phyloP scores from a whole-genome alignment of 352 stramenopile genomes.

The Peronosclerospora sorghi region DNA sequence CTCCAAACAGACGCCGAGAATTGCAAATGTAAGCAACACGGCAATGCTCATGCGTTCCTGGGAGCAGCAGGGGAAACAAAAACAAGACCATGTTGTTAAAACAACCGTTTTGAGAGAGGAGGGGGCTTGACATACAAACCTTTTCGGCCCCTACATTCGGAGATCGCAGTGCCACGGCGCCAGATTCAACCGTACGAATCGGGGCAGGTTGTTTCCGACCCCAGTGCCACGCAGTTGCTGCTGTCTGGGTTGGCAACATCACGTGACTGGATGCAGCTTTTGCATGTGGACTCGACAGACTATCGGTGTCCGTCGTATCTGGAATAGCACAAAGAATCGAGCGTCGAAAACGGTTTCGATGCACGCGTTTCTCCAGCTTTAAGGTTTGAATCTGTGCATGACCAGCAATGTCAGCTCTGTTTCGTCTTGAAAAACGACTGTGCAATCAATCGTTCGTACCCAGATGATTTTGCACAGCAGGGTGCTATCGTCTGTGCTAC shows the following conservation, averaged over 20 bases:
- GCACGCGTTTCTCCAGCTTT: conserved; percentile 52
- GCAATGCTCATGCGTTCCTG: conserved; percentile 14
- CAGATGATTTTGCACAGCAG: conserved; percentile 37
- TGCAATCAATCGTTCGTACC: conserved; percentile 11
- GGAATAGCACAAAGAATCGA: conserved; percentile 16
- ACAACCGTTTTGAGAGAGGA: no score
- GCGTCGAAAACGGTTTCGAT: conserved; percentile 34
- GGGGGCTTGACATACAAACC: conserved; percentile 16
- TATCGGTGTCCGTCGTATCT: conserved; percentile 1
- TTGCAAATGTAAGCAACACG: conserved; percentile 22
- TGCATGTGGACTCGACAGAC: background rate
- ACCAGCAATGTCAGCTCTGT: background rate
- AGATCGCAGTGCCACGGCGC: background rate
- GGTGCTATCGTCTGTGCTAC: conserved; percentile 15
- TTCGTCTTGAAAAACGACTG: background rate
- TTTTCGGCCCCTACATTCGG: conserved; percentile 4
- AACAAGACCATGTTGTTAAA: no score
- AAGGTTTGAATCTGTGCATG: conserved; percentile 19
- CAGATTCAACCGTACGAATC: background rate
- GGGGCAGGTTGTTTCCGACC: background rate
- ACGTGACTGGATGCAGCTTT: background rate
- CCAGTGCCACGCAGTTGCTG: conserved; percentile 19
- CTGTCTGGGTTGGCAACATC: background rate
- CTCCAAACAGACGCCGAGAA: conserved; percentile 22
- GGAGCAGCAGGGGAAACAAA: no score